Conservation (phyloP, 2,329 filamentous ascomycete genomes). For the Penicillium sclerotiorum region DNA sequence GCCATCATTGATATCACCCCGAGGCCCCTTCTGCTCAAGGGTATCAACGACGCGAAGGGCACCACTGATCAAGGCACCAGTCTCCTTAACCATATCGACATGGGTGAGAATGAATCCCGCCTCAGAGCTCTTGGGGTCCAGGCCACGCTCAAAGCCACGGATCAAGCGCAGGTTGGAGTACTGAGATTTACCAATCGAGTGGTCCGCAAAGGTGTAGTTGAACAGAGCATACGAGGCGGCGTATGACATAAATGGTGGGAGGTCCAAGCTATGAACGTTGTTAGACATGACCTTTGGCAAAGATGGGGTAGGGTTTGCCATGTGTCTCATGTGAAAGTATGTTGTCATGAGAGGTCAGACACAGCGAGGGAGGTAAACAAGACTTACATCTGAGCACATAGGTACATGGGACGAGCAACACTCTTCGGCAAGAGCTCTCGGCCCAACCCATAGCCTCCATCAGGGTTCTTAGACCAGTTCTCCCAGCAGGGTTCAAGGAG, state of each 20-base stretch:
- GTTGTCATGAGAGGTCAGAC: neutral
- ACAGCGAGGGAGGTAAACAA: neutral
- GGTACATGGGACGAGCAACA: slow-evolving; percentile 79
- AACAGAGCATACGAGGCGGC: slow-evolving; percentile 65
- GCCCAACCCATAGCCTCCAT: slow-evolving; percentile 76
- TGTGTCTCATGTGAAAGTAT: neutral
- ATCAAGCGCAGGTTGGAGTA: slow-evolving; percentile 75
- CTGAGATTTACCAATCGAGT: slow-evolving; percentile 54
- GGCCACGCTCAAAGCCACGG: slow-evolving; percentile 86
- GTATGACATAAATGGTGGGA: slow-evolving; percentile 92
- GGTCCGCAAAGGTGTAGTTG: slow-evolving; percentile 64
- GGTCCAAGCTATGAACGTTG: slow-evolving; percentile 58
- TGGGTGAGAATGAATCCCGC: slow-evolving; percentile 96
- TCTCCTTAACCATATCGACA: slow-evolving; percentile 91
- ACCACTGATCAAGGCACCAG: slow-evolving; percentile 74
- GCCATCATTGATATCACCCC: slow-evolving; percentile 65
- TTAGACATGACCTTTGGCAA: slow-evolving; percentile 20
- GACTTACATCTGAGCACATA: slow-evolving; percentile 83
- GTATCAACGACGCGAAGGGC: slow-evolving; percentile 68
- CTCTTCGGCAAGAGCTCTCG: slow-evolving; percentile 71
- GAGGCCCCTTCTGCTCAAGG: slow-evolving; percentile 52
- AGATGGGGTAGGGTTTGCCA: neutral
- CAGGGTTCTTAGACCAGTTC: slow-evolving; percentile 59
- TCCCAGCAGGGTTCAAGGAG: slow-evolving; percentile 89
- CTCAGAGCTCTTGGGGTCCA: slow-evolving; percentile 84